Percentiles rank a stretch among this genome's conserved stretches.
Evolutionary conservation across 2,329 filamentous ascomycete species (phyloP).

Genomic region (Dactylellina sp.): DNA sequence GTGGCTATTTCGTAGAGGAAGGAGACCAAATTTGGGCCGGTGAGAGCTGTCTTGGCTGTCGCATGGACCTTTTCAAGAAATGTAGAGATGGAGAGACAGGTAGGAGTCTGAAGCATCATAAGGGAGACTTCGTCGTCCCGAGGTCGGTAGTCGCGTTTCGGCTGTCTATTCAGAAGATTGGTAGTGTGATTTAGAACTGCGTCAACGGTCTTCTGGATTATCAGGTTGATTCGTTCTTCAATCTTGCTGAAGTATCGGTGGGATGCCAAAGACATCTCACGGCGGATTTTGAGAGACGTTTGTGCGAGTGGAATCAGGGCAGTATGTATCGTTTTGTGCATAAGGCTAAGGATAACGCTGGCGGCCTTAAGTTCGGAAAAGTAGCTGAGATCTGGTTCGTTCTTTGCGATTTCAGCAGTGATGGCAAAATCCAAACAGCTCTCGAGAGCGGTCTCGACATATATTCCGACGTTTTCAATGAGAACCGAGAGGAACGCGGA

Average conservation of each 20-base stretch:
- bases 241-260: conserved; percentile 65
- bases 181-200: conserved; percentile 81
- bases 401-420: conserved; percentile 80
- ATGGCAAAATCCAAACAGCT: conserved; percentile 79
- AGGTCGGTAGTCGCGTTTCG: conserved; percentile 91
- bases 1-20: conserved; percentile 87
- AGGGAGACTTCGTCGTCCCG: conserved; percentile 78
- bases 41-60: conserved; percentile 75
- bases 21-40: conserved; percentile 83
- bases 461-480: conserved; percentile 61
- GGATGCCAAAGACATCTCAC: conserved; percentile 82
- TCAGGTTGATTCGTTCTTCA: conserved; percentile 82
- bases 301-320: conserved; percentile 90
- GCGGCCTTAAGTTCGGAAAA: conserved; percentile 81
- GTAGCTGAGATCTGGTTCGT: conserved; percentile 88
- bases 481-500: conserved; percentile 55
- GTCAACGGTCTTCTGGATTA: conserved; percentile 77
- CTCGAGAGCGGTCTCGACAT: conserved; percentile 75
- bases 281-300: conserved; percentile 87
- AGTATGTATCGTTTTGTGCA: conserved; percentile 90
- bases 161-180: conserved; percentile 79
- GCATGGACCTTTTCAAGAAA: conserved; percentile 79
- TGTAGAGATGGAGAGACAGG: conserved; percentile 81
- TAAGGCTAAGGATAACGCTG: conserved; percentile 89
- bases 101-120: conserved; percentile 85